Conservation (phyloP, 305 asterid genomes). For the Fraxinus platypoda region DNA sequence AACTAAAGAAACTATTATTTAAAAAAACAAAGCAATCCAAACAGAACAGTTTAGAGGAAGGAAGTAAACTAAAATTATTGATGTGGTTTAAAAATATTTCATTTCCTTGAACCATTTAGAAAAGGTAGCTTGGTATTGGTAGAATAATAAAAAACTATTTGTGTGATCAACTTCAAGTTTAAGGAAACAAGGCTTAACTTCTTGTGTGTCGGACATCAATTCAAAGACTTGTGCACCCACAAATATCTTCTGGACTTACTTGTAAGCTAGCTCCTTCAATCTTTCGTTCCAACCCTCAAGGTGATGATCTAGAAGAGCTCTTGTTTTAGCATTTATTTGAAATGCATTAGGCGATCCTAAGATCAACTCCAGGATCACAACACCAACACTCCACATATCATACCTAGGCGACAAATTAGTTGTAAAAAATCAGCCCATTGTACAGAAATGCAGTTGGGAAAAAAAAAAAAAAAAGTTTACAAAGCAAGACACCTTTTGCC, state of each 20-base stretch:
- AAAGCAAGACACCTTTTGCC: neutral
- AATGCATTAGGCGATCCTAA: conserved; percentile 94
- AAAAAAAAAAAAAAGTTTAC: neutral
- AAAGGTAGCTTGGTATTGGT: neutral
- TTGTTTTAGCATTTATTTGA: conserved; percentile 78
- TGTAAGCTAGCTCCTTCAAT: conserved; percentile 92
- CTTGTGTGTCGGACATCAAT: neutral
- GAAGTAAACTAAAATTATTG: neutral
- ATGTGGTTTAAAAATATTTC: neutral
- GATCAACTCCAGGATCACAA: conserved; percentile 84
- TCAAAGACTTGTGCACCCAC: neutral
- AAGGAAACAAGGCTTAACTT: neutral
- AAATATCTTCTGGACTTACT: conserved; percentile 48
- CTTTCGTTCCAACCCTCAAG: conserved; percentile 89
- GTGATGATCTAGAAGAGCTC: conserved; percentile 87
- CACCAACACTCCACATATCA: conserved; percentile 99
- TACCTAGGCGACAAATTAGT: conserved; percentile 58
- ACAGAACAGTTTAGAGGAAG: neutral
- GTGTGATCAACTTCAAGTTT: neutral
- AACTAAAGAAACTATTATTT: neutral
- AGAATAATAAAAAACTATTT: neutral
- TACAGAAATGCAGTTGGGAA: neutral
- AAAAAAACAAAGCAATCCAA: neutral
- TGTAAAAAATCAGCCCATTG: conserved; percentile 20
- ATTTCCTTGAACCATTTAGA: neutral